These are phyloP conservation scores for Euphorbia lathyris DNA, from an alignment of 345 rosid species.

Conservation along the genomic window DNA sequence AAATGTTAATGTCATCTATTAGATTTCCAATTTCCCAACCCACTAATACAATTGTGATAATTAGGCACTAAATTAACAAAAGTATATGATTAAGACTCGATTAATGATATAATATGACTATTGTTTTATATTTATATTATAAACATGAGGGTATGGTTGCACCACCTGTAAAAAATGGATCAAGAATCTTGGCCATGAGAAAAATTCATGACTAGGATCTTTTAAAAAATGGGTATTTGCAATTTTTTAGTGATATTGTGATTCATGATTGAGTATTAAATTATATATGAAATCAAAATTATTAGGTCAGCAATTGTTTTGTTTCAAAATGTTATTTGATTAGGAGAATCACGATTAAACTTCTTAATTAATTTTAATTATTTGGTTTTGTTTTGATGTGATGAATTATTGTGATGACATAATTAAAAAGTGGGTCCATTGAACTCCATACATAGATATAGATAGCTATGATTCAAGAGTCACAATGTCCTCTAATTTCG, in stretches of 20 bases:
- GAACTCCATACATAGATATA: no score
- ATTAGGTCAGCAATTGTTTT: not conserved
- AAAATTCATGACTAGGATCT: not conserved
- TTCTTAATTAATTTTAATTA: no score
- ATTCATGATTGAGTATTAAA: not conserved
- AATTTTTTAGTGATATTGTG: not conserved
- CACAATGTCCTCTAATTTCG: not conserved
- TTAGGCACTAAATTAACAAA: not conserved
- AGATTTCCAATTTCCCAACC: not conserved
- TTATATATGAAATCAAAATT: not conserved
- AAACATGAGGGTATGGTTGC: constrained; percentile 23
- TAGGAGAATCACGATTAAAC: not conserved
- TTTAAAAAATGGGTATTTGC: not conserved
- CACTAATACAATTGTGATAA: not conserved
- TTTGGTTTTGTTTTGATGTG: not conserved
- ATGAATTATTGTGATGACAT: not conserved
- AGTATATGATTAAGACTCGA: not conserved
- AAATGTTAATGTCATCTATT: not conserved
- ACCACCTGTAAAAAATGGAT: not conserved
- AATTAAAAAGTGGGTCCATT: constrained; percentile 1
- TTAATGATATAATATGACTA: not conserved
- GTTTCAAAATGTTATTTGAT: not conserved
- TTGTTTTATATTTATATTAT: not conserved
- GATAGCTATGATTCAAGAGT: not conserved
- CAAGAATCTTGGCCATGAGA: not conserved